These are phyloP conservation scores for Lobulomyces angularis DNA, from an alignment of 192 early-diverging fungal species.

Conservation along the genomic window DNA sequence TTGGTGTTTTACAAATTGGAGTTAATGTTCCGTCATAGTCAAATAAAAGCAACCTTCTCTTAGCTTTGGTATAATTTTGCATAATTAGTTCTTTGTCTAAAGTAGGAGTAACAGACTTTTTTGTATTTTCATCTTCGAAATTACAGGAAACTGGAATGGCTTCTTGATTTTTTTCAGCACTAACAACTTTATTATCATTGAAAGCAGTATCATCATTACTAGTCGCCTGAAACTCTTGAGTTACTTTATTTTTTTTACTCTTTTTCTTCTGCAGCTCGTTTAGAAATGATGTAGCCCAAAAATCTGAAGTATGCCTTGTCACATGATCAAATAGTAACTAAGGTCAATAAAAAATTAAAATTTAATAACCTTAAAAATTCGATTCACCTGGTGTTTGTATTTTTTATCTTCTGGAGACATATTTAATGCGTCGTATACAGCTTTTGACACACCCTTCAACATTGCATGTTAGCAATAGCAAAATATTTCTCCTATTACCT, in stretches of 20 bases:
- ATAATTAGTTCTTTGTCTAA: slow-evolving; percentile 19
- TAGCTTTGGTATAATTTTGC: slow-evolving; percentile 38
- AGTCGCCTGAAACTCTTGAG: no score
- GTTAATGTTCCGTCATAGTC: slow-evolving; percentile 98
- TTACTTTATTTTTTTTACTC: no score
- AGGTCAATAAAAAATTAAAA: slow-evolving; percentile 5
- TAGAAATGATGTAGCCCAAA: slow-evolving; percentile 78
- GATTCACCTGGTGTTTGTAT: slow-evolving; percentile 54
- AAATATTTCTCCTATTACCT: slow-evolving; percentile 9
- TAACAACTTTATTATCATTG: no score
- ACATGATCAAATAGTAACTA: slow-evolving; percentile 71
- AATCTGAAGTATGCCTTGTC: slow-evolving; percentile 62
- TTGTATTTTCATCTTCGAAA: no score
- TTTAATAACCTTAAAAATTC: slow-evolving; percentile 9
- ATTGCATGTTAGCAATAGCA: background rate
- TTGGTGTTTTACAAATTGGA: slow-evolving; percentile 74
- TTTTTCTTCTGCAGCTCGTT: slow-evolving; percentile 57
- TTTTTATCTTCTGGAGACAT: slow-evolving; percentile 69
- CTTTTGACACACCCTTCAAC: slow-evolving; percentile 60
- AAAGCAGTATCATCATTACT: no score
- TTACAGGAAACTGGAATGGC: slow-evolving; percentile 27
- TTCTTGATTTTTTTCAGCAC: slow-evolving; percentile 25
- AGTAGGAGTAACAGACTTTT: slow-evolving; percentile 35
- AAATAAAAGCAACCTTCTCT: slow-evolving; percentile 76
- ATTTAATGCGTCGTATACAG: slow-evolving; percentile 76